Conservation (phyloP, 139 green algal genomes). For the Diplosphaera chodatii region DNA sequence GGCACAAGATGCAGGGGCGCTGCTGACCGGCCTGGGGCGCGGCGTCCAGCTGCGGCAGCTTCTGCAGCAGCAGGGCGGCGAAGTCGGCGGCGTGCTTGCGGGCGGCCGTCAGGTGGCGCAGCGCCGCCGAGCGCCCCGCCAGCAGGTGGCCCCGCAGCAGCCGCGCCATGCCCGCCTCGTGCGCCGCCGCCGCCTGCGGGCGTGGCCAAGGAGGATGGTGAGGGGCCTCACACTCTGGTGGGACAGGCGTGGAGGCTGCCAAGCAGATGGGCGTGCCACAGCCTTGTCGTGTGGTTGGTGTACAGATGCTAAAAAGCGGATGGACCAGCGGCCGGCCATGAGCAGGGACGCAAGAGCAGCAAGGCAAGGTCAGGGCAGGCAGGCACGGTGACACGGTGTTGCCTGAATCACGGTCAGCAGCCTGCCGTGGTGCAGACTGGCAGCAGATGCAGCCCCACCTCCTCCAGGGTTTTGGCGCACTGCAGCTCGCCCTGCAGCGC, state of each 20-base stretch:
- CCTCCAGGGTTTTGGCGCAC: not conserved
- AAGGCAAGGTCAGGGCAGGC: no score
- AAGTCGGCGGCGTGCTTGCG: not conserved
- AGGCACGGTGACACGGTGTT: no score
- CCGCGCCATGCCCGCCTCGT: not conserved
- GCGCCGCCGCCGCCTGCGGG: not conserved
- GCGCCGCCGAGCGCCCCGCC: no score
- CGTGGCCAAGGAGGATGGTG: not conserved
- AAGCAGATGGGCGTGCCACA: no score
- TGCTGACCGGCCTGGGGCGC: not conserved
- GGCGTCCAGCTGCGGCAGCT: not conserved
- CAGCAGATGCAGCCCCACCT: not conserved
- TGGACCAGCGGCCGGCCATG: no score
- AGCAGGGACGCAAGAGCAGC: no score
- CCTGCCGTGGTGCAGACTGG: not conserved
- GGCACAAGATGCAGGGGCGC: no score
- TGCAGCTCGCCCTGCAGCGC: not conserved
- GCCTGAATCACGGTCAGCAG: no score
- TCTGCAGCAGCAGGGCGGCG: not conserved
- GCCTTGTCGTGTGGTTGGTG: no score
- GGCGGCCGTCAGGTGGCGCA: not conserved
- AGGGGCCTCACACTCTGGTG: no score
- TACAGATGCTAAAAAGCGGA: no score
- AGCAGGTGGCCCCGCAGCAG: not conserved
- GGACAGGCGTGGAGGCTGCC: no score